A percentile compares a stretch with the other conserved stretches of the same genome.
These are phyloP conservation scores for Rhizomucor miehei DNA, from an alignment of 371 early-diverging fungal genomes.

Conservation along the genomic window DNA sequence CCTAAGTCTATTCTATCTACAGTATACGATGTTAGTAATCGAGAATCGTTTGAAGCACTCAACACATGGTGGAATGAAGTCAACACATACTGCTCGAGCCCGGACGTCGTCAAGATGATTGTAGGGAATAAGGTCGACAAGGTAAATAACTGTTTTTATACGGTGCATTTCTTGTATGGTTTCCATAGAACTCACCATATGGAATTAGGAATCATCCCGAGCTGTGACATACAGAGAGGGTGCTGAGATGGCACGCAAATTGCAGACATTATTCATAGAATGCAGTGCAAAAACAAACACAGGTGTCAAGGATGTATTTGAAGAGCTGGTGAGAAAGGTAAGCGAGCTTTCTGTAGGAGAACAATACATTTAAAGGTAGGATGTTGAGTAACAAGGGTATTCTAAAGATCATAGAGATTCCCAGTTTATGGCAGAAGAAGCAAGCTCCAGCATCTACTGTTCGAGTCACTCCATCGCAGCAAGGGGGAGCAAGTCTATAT, in stretches of 20 bases:
- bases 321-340: constrained; percentile 86
- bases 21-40: constrained; percentile 96
- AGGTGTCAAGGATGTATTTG: constrained; percentile 87
- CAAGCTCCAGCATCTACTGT: constrained; percentile 35
- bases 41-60: constrained; percentile 90
- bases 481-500: not conserved
- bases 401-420: constrained; percentile 71
- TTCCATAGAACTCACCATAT: no score
- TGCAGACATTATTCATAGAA: constrained; percentile 91
- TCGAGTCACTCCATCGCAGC: constrained; percentile 11
- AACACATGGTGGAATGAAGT: constrained; percentile 94
- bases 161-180: no score
- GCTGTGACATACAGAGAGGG: constrained; percentile 89
- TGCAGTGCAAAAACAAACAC: constrained; percentile 92
- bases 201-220: constrained; percentile 60
- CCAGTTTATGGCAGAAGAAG: constrained; percentile 74
- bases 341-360: not conserved
- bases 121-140: constrained; percentile 98
- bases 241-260: constrained; percentile 77
- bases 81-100: constrained; percentile 84
- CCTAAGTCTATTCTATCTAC: no score
- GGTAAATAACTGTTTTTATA: constrained; percentile 30
- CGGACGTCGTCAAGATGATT: constrained; percentile 92
- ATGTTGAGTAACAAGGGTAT: constrained; percentile 2
- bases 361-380: constrained; percentile 9